phyloP scores from a whole-genome alignment of 2,329 filamentous ascomycete genomes.

The Pyrenochaeta sp. region DNA sequence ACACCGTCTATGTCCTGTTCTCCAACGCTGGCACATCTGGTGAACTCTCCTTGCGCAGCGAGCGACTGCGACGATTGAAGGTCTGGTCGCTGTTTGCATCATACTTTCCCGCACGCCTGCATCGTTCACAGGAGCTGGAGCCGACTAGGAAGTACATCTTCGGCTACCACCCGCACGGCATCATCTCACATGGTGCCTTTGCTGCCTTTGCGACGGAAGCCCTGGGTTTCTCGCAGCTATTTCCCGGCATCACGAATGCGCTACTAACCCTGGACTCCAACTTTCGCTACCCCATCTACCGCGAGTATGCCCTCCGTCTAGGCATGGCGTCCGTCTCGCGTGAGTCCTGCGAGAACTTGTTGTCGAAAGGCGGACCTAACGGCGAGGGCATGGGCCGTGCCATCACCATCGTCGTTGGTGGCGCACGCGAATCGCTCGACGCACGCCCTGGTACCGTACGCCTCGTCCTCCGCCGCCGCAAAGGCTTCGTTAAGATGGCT shows the following conservation, averaged over 20 bases:
- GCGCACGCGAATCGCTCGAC: slow-evolving; percentile 90
- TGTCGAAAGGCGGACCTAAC: slow-evolving; percentile 80
- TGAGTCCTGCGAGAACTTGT: slow-evolving; percentile 87
- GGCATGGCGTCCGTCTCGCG: slow-evolving; percentile 89
- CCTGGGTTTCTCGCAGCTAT: slow-evolving; percentile 84
- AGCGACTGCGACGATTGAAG: slow-evolving; percentile 74
- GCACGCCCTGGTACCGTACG: slow-evolving; percentile 80
- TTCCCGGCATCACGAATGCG: slow-evolving; percentile 94
- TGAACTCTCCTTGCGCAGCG: slow-evolving; percentile 75
- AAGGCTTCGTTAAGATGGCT: slow-evolving; percentile 93
- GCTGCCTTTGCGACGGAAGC: slow-evolving; percentile 91
- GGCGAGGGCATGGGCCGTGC: slow-evolving; percentile 89
- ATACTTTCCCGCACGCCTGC: slow-evolving; percentile 89
- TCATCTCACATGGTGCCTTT: slow-evolving; percentile 96
- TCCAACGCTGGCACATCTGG: slow-evolving; percentile 82
- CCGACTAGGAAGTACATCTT: slow-evolving; percentile 93
- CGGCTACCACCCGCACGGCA: slow-evolving; percentile 96
- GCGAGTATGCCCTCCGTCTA: slow-evolving; percentile 91
- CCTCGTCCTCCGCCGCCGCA: slow-evolving; percentile 82
- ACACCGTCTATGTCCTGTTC: slow-evolving; percentile 83
- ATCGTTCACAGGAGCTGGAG: slow-evolving; percentile 82
- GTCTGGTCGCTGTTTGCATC: slow-evolving; percentile 90
- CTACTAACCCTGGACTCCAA: slow-evolving; percentile 94
- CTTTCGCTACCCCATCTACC: slow-evolving; percentile 91
- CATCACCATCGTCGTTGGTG: slow-evolving; percentile 94